Base-by-base conservation (phyloP, 1,284 basidiomycete species). In the Trametes versicolor region DNA sequence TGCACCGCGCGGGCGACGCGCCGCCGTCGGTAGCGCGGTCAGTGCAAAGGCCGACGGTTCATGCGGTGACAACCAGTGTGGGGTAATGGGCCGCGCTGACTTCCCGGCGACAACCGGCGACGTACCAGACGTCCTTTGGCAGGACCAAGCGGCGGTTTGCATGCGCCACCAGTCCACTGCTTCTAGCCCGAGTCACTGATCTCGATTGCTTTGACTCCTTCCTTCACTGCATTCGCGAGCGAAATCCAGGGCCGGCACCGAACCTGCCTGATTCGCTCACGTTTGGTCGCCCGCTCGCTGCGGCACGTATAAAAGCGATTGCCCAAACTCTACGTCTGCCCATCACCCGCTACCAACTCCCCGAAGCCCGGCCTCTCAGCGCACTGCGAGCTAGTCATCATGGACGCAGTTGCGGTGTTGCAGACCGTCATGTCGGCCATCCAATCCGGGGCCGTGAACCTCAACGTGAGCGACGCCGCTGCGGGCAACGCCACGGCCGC, bases 401-500 rank as follows among this genome's bases (percentile, higher is more conserved):
- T 69, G 67, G 67, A 69, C 36, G 64, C 67, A 3, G 54, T 63
- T 29, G 27, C 52, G 8, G 60, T 69, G 39, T 59, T 69, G 9
- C 68, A 69, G 54, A 65, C 63, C 25, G 68, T 69, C 36, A 66
- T 69, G 58, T 59, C 68, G 19, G 68, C 61, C 36, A 63, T 69
- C 36, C 65, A 67, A 27, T 61, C 64, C 4, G 64, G 64, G 47
- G 54, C 67, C n/a, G 48, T 62, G 47, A 53, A 59, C 37, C 45
- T 66, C n/a, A 66, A 58, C 19, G 34, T 45, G 27, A 23, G 41
- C 25, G 60, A 58, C 4, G 10, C 62, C 29, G 32, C 32, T 23
- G 23, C 60, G 25, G 49, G 53, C 2, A 69, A 69, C 49, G 55
- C 50, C 34, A 63, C 68, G 9, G 34, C 53, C 17, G 25, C 51